phyloP scores from a whole-genome alignment of 1,284 basidiomycete genomes.

The Prillingera fragicola region DNA sequence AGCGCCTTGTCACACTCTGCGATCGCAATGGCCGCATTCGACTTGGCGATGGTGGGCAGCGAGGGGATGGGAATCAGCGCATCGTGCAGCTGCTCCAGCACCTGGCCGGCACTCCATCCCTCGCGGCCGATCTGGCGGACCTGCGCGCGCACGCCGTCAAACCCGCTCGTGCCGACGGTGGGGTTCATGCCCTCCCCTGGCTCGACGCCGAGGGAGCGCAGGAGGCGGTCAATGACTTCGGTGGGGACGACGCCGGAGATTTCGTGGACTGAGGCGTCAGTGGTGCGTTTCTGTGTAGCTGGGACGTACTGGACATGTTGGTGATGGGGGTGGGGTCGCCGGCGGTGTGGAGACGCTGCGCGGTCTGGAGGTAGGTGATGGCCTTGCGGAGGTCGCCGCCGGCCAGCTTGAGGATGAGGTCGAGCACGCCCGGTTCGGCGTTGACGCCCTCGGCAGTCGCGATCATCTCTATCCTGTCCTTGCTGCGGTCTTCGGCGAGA shows the following conservation, averaged over 20 bases:
- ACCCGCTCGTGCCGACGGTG: slow-evolving; percentile 55
- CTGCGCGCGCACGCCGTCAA: slow-evolving; percentile 64
- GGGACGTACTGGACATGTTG: slow-evolving; percentile 47
- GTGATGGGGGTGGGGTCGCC: slow-evolving; percentile 66
- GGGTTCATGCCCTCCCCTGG: slow-evolving; percentile 51
- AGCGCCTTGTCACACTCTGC: slow-evolving; percentile 95
- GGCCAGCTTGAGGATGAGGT: slow-evolving; percentile 53
- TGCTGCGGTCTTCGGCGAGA: slow-evolving; percentile 71
- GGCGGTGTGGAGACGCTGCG: slow-evolving; percentile 72
- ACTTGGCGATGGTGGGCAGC: slow-evolving; percentile 74
- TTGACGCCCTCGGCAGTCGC: slow-evolving; percentile 56
- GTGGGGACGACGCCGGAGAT: slow-evolving; percentile 94
- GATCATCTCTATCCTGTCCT: slow-evolving; percentile 72
- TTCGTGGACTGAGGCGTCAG: slow-evolving; percentile 64
- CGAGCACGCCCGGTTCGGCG: slow-evolving; percentile 49
- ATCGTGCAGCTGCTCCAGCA: slow-evolving; percentile 91
- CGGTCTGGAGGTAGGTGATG: slow-evolving; percentile 98
- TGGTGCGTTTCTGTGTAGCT: neutral
- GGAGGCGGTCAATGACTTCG: slow-evolving; percentile 64
- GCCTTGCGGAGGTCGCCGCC: slow-evolving; percentile 91
- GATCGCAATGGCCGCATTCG: slow-evolving; percentile 72
- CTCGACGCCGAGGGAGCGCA: slow-evolving; percentile 70
- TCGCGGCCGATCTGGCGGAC: slow-evolving; percentile 74
- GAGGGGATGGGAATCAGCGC: slow-evolving; percentile 75
- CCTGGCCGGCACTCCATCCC: slow-evolving; percentile 88